Percentiles rank a stretch among this genome's conserved stretches.
Evolutionary conservation across 1,284 basidiomycete genomes (phyloP).

Genomic region (Vanrija humicola): DNA sequence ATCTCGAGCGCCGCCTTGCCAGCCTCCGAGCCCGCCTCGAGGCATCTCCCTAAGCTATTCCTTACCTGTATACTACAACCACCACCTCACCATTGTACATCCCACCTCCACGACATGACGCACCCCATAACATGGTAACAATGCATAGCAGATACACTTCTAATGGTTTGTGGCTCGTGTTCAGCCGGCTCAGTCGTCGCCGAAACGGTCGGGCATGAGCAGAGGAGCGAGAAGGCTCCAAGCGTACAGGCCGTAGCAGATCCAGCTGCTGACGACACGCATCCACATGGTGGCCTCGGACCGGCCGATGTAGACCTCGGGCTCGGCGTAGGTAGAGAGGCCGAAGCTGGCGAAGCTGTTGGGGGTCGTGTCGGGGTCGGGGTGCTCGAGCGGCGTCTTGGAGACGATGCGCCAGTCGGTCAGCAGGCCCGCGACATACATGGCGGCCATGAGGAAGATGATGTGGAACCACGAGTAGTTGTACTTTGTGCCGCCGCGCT

Average conservation of each 20-base stretch:
- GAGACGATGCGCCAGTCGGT: slow-evolving; percentile 78
- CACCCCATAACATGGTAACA: slow-evolving; percentile 6
- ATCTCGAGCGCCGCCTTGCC: slow-evolving; percentile 9
- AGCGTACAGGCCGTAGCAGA: slow-evolving; percentile 80
- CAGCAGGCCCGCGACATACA: slow-evolving; percentile 98
- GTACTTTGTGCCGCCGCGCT: slow-evolving; percentile 93
- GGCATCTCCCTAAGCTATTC: not conserved
- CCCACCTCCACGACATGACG: not conserved
- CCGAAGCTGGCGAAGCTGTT: slow-evolving; percentile 4
- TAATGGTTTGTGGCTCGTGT: not conserved
- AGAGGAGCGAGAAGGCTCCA: slow-evolving; percentile 91
- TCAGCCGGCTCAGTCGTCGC: slow-evolving; percentile 26
- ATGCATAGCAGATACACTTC: slow-evolving; percentile 11
- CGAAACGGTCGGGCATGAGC: slow-evolving; percentile 66
- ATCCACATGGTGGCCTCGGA: slow-evolving; percentile 99
- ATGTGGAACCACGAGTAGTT: slow-evolving; percentile 99
- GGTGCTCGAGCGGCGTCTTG: slow-evolving; percentile 36
- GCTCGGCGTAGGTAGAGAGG: slow-evolving; percentile 22
- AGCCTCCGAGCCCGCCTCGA: slow-evolving; percentile 2
- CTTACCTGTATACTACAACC: not conserved
- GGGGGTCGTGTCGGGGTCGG: slow-evolving; percentile 17
- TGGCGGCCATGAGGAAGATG: slow-evolving; percentile 91
- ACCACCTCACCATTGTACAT: not conserved
- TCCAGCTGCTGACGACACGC: slow-evolving; percentile 91
- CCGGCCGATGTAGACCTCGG: slow-evolving; percentile 87